A percentile compares a stretch with the other conserved stretches of the same genome.
Evolutionary conservation across 257 asterid species (phyloP).

Genomic region (Lycium ferocissimum): DNA sequence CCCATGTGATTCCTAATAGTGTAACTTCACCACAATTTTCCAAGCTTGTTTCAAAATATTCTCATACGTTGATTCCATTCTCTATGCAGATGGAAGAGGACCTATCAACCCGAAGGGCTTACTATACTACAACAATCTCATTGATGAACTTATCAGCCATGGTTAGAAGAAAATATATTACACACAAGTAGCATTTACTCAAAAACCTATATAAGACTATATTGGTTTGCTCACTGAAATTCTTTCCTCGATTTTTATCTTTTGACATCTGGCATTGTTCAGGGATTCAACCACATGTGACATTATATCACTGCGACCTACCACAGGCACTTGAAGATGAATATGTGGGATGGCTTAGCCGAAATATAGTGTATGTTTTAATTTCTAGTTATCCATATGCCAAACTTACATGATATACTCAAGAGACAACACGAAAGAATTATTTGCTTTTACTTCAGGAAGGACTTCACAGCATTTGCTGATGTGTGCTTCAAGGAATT

Average conservation of each 20-base stretch:
- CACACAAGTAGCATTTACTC: neutral
- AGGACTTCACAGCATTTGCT: constrained; percentile 56
- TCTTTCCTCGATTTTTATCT: neutral
- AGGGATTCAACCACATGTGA: constrained; percentile 68
- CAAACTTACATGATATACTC: neutral
- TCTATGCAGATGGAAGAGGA: constrained; percentile 40
- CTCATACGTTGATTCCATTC: neutral
- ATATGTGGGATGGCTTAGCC: constrained; percentile 62
- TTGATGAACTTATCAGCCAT: constrained; percentile 43
- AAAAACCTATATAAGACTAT: too few relatives aligned
- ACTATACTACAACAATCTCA: constrained; percentile 45
- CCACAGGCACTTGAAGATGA: constrained; percentile 69
- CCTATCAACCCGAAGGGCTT: constrained; percentile 29
- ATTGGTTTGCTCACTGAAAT: too few relatives aligned
- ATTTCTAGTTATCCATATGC: neutral
- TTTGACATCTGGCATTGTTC: neutral
- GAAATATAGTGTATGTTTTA: constrained; percentile 50
- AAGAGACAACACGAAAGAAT: neutral
- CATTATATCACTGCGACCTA: constrained; percentile 51
- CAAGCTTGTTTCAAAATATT: neutral
- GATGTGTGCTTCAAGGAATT: constrained; percentile 64
- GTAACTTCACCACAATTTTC: neutral
- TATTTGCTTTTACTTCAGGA: constrained; percentile 38
- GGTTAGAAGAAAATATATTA: constrained; percentile 32
- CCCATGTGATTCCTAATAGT: too few relatives aligned